A percentile compares a stretch with the other conserved stretches of the same genome.
These are phyloP conservation scores for Agaricus subrufescens DNA, from an alignment of 768 basidiomycete species.

Conservation along the genomic window DNA sequence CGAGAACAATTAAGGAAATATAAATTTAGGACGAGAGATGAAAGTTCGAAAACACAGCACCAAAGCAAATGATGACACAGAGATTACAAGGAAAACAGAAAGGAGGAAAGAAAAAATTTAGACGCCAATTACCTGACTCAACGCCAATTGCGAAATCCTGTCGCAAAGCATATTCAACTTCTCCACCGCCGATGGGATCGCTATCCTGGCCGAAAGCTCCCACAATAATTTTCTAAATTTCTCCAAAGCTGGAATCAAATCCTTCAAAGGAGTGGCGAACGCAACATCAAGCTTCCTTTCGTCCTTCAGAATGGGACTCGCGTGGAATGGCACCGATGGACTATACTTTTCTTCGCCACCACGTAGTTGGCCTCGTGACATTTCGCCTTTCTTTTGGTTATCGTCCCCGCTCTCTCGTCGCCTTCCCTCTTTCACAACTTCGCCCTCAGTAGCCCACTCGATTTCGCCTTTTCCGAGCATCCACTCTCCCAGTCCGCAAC, in stretches of 20 bases:
- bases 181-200: slow-evolving; percentile 30
- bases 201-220: slow-evolving; percentile 23
- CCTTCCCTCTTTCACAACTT: not conserved
- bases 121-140: slow-evolving; percentile 26
- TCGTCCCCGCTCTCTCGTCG: not conserved
- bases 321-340: not conserved
- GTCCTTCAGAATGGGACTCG: not conserved
- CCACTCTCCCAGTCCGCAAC: slow-evolving; percentile 17
- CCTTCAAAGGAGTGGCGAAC: slow-evolving; percentile 21
- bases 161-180: slow-evolving; percentile 34
- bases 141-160: slow-evolving; percentile 31
- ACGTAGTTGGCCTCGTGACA: not conserved
- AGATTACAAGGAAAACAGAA: not conserved
- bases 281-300: slow-evolving; percentile 7
- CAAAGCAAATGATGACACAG: slow-evolving; percentile 4
- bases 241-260: slow-evolving; percentile 4
- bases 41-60: not conserved
- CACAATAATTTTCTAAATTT: slow-evolving; percentile 22
- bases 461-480: slow-evolving; percentile 17
- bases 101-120: slow-evolving; percentile 5
- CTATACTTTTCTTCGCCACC: slow-evolving; percentile 7
- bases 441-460: slow-evolving; percentile 7
- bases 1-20: too few relatives aligned
- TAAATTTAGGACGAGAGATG: not conserved
- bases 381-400: not conserved